Evolutionary conservation across 116 monocot species (phyloP), one percentile per base, ranked within the genome.

Genomic region (Zostera marina): DNA sequence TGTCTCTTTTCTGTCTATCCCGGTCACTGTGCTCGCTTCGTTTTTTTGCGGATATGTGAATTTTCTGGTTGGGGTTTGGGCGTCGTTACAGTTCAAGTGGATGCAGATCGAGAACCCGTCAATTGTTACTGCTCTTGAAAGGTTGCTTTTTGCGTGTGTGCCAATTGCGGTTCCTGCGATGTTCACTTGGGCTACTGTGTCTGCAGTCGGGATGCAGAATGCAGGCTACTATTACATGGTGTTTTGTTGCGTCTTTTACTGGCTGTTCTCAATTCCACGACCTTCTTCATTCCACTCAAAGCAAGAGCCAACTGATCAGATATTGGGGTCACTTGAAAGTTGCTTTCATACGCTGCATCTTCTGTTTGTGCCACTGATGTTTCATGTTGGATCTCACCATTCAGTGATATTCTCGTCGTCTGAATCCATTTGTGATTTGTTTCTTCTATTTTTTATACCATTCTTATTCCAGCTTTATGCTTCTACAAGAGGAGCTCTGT

Each of bases 391-490:
- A 17, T 91, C 98, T 8, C 91, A 87, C 45, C 75, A 91, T 51
- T 47, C 86, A 9, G 75, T 72, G 2, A 8, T 76, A 11, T 91
- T 99, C 53, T 74, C 81, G 13, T 98, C 98, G 8, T 67, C 51
- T 25, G 54, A 79, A 14, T 68, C 76, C 0, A 40, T 90, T 8
- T 86, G 83, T 25, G 98, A 99, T 59, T 65, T 81, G 53, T 45
- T 91, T 53, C 68, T 99, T 25, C 77, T 99, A 22, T 99, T 99
- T 73, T 99, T 91, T 48, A 52, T 81, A 32, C 98, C 98, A 0
- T 83, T 99, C 56, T 64, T 87, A 64, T 99, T 99, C 69, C 87
- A 86, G 61, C 77, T 99, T 9, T 99, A 83, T 58, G 83, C 91
- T 0, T 83, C 91, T 0, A 91, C 91, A 0, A 70, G 87, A 39